Evolutionary conservation across 2,329 filamentous ascomycete genomes (phyloP).

Genomic region (Alternaria atra): DNA sequence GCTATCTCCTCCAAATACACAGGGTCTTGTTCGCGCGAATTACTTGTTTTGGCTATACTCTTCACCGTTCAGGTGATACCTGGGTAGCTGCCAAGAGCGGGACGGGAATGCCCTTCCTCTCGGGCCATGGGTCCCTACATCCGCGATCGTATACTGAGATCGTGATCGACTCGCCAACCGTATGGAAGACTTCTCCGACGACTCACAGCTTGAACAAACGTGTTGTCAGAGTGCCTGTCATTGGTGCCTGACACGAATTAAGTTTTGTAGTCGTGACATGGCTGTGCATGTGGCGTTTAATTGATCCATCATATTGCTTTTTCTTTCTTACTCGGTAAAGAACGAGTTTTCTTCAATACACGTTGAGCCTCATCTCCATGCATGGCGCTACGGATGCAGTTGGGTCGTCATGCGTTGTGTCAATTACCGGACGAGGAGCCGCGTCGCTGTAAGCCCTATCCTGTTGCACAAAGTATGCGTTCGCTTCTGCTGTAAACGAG

Average conservation of each 20-base stretch:
- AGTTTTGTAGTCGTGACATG: neutral
- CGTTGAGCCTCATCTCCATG: constrained; percentile 27
- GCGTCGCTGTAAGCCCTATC: neutral
- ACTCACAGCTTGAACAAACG: neutral
- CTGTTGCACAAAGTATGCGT: neutral
- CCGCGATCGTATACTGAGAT: constrained; percentile 1
- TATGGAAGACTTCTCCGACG: neutral
- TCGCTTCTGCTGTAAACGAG: neutral
- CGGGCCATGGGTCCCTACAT: neutral
- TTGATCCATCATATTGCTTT: constrained; percentile 25
- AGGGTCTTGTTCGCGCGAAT: neutral
- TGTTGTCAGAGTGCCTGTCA: neutral
- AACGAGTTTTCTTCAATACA: neutral
- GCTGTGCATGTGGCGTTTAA: neutral
- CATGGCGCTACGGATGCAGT: constrained; percentile 10
- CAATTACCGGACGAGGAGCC: constrained; percentile 4
- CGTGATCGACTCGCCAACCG: neutral
- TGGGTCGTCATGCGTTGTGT: constrained; percentile 6
- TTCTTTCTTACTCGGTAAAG: constrained; percentile 13
- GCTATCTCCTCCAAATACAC: neutral
- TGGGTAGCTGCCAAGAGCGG: neutral
- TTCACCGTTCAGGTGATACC: neutral
- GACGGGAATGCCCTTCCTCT: neutral
- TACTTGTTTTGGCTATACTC: neutral
- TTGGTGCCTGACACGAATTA: neutral